Base-by-base conservation (phyloP, 805 yeast genomes). In the Candida takata region DNA sequence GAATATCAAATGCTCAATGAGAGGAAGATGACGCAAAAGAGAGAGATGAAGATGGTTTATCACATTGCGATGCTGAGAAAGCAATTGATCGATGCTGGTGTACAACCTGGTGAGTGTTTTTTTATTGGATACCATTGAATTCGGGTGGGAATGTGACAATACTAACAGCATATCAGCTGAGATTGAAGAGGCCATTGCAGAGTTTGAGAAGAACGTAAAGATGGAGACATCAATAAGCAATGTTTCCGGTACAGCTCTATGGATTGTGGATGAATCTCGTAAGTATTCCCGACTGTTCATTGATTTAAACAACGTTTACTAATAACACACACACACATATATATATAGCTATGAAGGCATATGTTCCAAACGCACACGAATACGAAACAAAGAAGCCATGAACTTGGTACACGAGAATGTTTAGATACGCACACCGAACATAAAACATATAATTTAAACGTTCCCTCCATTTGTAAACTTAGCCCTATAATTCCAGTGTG, bases 21-120 rank as follows among this genome's bases (percentile, higher is more conserved):
- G 42, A 58, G 81, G 13, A 64, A 65, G 36, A 67, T 63, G 10
- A 61, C 60, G n/a, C 63, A 56, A 48, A 68, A 55, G 55, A 62
- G 65, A 41, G 79, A 63, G 51, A 69, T 64, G 62, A 77, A 74
- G 56, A 73, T 79, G 81, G 67, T 72, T 5, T 59, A 79, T 51
- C 90, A 81, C 49, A 67, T 81, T 27, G 85, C 84, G 3, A 54
- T 81, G 55, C 57, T 81, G 24, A 61, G 84, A 34, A 66, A 75
- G 47, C 86, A 81, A 49, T 58, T 81, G 36, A 46, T 57, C 3
- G 81, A 77, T n/a, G 48, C 55, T 4, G 83, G 82, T 0, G 37
- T 68, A 9, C 71, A 70, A n/a, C 86, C 87, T 12, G 46, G 57
- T 51, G 36, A 9, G 55, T 49, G 3, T 7, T 9, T 33, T 8